phyloP scores from a whole-genome alignment of 805 yeast species.

The Lachancea waltii region DNA sequence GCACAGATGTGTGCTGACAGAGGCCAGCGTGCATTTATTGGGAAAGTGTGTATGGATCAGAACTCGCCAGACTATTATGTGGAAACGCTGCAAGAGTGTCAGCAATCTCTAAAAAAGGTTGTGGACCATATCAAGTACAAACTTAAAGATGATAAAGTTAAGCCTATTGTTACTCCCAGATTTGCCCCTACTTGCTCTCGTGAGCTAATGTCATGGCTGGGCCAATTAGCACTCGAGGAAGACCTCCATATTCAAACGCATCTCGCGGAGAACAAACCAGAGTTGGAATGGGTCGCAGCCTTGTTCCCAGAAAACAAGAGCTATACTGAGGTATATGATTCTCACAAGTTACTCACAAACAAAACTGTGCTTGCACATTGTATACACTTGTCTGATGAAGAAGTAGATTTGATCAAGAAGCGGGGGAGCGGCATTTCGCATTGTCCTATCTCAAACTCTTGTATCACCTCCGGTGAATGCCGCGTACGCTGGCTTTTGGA shows the following conservation, averaged over 20 bases:
- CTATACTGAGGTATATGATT: slow-evolving; percentile 75
- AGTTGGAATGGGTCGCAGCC: slow-evolving; percentile 64
- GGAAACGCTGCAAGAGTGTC: slow-evolving; percentile 51
- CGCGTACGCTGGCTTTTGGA: slow-evolving; percentile 65
- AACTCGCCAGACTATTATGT: slow-evolving; percentile 68
- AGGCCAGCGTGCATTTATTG: slow-evolving; percentile 87
- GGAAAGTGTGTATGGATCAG: slow-evolving; percentile 90
- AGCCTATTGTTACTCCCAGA: slow-evolving; percentile 84
- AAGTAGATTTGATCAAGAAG: slow-evolving; percentile 48
- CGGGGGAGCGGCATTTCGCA: slow-evolving; percentile 73
- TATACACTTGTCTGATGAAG: slow-evolving; percentile 63
- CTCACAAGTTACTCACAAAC: slow-evolving; percentile 49
- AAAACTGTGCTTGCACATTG: slow-evolving; percentile 87
- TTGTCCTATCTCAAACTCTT: slow-evolving; percentile 88
- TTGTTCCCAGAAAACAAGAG: slow-evolving; percentile 64
- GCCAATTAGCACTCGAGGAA: slow-evolving; percentile 43
- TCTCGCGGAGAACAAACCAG: slow-evolving; percentile 72
- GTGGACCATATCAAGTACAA: slow-evolving; percentile 52
- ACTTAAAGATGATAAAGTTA: slow-evolving; percentile 45
- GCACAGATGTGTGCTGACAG: slow-evolving; percentile 58
- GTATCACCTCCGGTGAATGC: slow-evolving; percentile 87
- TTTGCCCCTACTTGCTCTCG: slow-evolving; percentile 85
- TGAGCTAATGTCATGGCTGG: slow-evolving; percentile 56
- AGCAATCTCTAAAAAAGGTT: slow-evolving; percentile 48
- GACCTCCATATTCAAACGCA: slow-evolving; percentile 81